Evolutionary conservation across 2,329 filamentous ascomycete species (phyloP).

Genomic region (Fusarium mangiferae): DNA sequence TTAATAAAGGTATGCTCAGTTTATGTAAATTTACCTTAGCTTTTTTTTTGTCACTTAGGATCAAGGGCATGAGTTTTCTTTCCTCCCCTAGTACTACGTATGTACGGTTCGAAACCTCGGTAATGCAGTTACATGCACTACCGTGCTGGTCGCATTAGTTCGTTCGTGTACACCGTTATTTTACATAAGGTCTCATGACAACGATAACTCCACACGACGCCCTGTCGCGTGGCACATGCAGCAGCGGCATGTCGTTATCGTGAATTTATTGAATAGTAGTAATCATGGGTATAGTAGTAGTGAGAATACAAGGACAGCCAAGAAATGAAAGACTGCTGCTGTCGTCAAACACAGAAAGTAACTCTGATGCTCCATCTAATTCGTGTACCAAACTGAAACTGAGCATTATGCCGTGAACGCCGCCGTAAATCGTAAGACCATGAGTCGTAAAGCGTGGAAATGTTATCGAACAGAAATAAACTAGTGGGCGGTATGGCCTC

Average conservation of each 20-base stretch:
- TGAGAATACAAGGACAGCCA: constrained; percentile 2
- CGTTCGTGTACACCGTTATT: constrained; percentile 31
- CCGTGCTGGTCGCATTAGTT: constrained; percentile 25
- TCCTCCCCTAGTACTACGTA: neutral
- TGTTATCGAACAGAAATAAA: neutral
- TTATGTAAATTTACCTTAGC: too few relatives aligned
- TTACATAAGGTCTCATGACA: constrained; percentile 30
- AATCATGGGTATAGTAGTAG: constrained; percentile 25
- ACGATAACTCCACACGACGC: constrained; percentile 28
- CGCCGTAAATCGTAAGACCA: constrained; percentile 27
- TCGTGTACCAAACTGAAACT: constrained; percentile 13
- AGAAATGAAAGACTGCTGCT: constrained; percentile 4
- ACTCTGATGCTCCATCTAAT: constrained; percentile 19
- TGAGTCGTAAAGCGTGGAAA: constrained; percentile 32
- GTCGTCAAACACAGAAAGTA: constrained; percentile 10
- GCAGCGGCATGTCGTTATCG: constrained; percentile 6
- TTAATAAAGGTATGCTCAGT: too few relatives aligned
- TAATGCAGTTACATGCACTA: neutral
- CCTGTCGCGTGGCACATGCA: constrained; percentile 23
- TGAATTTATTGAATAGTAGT: neutral
- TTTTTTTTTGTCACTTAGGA: too few relatives aligned
- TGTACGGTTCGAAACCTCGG: neutral
- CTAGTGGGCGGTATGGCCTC: neutral
- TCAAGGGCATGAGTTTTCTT: too few relatives aligned
- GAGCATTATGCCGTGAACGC: constrained; percentile 22